A percentile compares a stretch with the other conserved stretches of the same genome.
phyloP scores from a whole-genome alignment of 2,329 filamentous ascomycete genomes.

The Colletotrichum orbiculare region DNA sequence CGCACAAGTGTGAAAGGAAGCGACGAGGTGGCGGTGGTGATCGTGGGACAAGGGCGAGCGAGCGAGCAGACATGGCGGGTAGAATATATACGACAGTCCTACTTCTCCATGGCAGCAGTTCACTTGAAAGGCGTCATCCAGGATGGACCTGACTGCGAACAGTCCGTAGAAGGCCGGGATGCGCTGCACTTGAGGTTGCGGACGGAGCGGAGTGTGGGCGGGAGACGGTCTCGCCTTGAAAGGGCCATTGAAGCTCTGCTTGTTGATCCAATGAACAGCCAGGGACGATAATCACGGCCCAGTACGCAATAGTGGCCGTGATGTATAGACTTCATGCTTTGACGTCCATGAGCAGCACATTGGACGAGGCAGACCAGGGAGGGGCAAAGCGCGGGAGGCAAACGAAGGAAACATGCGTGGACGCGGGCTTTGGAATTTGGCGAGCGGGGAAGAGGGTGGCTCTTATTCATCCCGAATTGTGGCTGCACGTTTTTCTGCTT shows the following conservation, averaged over 20 bases:
- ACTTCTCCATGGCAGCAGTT: background rate
- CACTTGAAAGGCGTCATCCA: conserved; percentile 4
- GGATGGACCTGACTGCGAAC: background rate
- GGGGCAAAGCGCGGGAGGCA: background rate
- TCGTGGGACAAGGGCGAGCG: too few relatives aligned
- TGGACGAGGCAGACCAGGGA: too few relatives aligned
- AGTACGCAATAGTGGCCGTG: too few relatives aligned
- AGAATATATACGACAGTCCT: conserved; percentile 3
- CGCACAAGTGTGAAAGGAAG: too few relatives aligned
- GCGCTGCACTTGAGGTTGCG: background rate
- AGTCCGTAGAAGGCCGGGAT: too few relatives aligned
- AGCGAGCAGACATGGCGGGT: too few relatives aligned
- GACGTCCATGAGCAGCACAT: too few relatives aligned
- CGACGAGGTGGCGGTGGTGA: too few relatives aligned
- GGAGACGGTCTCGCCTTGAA: conserved; percentile 5
- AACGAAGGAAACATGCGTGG: conserved; percentile 5
- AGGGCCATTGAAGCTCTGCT: too few relatives aligned
- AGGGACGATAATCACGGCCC: too few relatives aligned
- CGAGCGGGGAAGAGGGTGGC: background rate
- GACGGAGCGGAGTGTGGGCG: background rate
- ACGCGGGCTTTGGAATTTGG: background rate
- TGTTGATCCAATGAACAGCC: background rate
- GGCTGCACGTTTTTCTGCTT: background rate
- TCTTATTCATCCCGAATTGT: conserved; percentile 17
- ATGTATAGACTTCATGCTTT: too few relatives aligned